Percentiles rank a stretch among this genome's conserved stretches.
Evolutionary conservation across 352 stramenopile genomes (phyloP).

Genomic region (Globisporangium iwayamae): DNA sequence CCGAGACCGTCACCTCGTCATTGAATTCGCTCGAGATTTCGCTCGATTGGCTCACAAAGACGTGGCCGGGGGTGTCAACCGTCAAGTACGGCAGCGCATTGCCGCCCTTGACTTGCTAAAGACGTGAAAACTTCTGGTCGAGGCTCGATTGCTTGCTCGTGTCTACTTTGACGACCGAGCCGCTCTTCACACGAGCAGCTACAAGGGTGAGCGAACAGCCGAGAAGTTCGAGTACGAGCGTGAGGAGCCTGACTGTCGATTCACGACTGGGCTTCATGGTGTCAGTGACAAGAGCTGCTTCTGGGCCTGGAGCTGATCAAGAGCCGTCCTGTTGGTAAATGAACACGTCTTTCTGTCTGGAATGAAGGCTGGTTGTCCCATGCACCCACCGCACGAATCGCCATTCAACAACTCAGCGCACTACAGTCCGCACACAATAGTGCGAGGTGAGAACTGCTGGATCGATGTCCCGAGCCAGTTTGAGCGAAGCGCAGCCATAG

Average conservation of each 20-base stretch:
- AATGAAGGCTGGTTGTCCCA: too few relatives aligned
- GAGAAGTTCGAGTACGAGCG: neutral
- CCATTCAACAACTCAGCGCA: too few relatives aligned
- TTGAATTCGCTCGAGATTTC: neutral
- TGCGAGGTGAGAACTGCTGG: too few relatives aligned
- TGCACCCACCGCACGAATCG: too few relatives aligned
- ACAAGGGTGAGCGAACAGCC: neutral
- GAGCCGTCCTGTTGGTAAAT: too few relatives aligned
- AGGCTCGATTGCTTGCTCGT: neutral
- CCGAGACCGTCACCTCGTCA: neutral
- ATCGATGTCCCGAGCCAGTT: too few relatives aligned
- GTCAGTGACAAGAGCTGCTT: neutral
- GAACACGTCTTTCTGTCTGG: too few relatives aligned
- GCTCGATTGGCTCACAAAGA: neutral
- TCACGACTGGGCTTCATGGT: neutral
- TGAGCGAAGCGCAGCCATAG: too few relatives aligned
- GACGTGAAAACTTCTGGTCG: neutral
- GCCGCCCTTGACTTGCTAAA: neutral
- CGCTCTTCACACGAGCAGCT: neutral
- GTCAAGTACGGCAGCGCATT: neutral
- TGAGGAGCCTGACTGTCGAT: neutral
- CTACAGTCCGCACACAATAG: too few relatives aligned
- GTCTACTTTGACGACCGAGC: neutral
- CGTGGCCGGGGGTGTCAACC: neutral
- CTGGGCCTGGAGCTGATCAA: too few relatives aligned